A percentile compares a stretch with the other conserved stretches of the same genome.
Evolutionary conservation across 2,329 filamentous ascomycete species (phyloP).

Genomic region (Aspergillus tubingensis): DNA sequence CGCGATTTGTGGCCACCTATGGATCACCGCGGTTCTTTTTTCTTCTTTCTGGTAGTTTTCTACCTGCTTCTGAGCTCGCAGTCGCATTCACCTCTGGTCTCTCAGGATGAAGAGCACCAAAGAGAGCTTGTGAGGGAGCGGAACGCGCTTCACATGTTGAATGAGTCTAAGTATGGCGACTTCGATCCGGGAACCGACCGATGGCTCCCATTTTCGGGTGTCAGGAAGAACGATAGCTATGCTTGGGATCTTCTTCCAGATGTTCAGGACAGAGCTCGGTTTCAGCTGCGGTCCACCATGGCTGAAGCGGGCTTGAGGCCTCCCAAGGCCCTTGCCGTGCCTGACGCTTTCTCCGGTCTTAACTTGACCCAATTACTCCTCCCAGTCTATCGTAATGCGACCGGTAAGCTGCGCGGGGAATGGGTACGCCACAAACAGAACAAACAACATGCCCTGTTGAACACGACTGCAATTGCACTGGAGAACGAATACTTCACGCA

Average conservation of each 20-base stretch:
- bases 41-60: constrained; percentile 54
- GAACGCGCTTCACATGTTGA: constrained; percentile 52
- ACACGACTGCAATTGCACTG: constrained; percentile 66
- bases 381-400: constrained; percentile 74
- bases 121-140: constrained; percentile 55
- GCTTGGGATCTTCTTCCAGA: constrained; percentile 72
- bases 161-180: constrained; percentile 55
- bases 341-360: constrained; percentile 27
- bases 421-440: constrained; percentile 66
- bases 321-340: constrained; percentile 30
- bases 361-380: constrained; percentile 46
- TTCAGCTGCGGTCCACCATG: constrained; percentile 50
- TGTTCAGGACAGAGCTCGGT: constrained; percentile 66
- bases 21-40: constrained; percentile 51
- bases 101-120: constrained; percentile 48
- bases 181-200: constrained; percentile 48
- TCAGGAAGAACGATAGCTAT: constrained; percentile 71
- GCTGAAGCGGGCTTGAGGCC: constrained; percentile 34
- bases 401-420: constrained; percentile 72
- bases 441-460: constrained; percentile 55
- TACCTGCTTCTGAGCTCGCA: constrained; percentile 57
- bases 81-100: constrained; percentile 41
- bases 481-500: constrained; percentile 66
- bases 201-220: constrained; percentile 74
- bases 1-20: constrained; percentile 36